A percentile compares a stretch with the other conserved stretches of the same genome.
Conservation (phyloP, 257 asterid species). For the Prunella vulgaris region DNA sequence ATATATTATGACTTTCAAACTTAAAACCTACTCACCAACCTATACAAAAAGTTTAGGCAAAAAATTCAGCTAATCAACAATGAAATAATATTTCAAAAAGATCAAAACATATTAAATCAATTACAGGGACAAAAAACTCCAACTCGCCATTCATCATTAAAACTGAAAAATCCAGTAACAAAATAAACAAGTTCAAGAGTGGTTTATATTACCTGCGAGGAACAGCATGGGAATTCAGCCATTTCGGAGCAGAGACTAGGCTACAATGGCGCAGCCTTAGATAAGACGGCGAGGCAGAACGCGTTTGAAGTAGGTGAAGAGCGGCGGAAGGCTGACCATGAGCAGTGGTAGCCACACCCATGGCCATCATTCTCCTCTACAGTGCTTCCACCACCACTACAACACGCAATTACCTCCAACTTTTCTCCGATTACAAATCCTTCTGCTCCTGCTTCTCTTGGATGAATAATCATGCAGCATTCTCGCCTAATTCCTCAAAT, state of each 20-base stretch:
- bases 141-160: neutral
- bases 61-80: neutral
- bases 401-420: neutral
- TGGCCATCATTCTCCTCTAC: slow-evolving; percentile 28
- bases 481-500: neutral
- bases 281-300: slow-evolving; percentile 32
- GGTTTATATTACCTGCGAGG: slow-evolving; percentile 27
- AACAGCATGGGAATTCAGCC: slow-evolving; percentile 33
- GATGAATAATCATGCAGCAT: slow-evolving; percentile 43
- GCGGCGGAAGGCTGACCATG: slow-evolving; percentile 34
- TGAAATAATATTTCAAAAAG: neutral
- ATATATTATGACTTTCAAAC: neutral
- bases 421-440: neutral
- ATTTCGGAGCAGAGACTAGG: slow-evolving; percentile 25
- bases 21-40: neutral
- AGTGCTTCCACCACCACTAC: slow-evolving; percentile 1
- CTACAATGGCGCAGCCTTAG: slow-evolving; percentile 31
- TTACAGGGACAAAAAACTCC: neutral
- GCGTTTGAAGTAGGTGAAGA: slow-evolving; percentile 25
- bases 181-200: neutral
- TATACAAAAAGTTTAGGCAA: neutral
- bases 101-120: neutral
- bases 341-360: slow-evolving; percentile 45
- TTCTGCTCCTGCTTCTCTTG: slow-evolving; percentile 13
- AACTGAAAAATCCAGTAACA: neutral